A percentile compares a stretch with the other conserved stretches of the same genome.
These are phyloP conservation scores for Hypoxylon fragiforme DNA, from an alignment of 495 filamentous ascomycete species.

Conservation along the genomic window DNA sequence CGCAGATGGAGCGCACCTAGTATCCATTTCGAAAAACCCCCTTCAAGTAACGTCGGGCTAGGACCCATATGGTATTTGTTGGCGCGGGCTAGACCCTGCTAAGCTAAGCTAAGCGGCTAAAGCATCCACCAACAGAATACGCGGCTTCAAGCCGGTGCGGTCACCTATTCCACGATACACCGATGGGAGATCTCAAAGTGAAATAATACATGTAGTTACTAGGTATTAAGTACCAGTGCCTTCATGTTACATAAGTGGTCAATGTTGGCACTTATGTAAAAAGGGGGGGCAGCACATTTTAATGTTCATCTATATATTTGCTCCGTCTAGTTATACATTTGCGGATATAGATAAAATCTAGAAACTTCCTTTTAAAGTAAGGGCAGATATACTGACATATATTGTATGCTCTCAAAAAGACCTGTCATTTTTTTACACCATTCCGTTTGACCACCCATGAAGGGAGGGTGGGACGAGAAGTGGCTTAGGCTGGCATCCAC, in stretches of 20 bases:
- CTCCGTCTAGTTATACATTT: too few relatives aligned
- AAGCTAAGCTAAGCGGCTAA: constrained; percentile 21
- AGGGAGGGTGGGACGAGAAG: constrained; percentile 17
- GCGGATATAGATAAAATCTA: background rate
- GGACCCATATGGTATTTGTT: constrained; percentile 24
- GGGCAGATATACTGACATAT: background rate
- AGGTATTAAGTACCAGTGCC: too few relatives aligned
- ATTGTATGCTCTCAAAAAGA: constrained; percentile 17
- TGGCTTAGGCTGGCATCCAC: constrained; percentile 23
- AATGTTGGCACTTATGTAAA: too few relatives aligned
- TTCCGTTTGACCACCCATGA: constrained; percentile 9
- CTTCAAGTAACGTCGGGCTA: constrained; percentile 15
- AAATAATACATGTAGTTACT: constrained; percentile 1
- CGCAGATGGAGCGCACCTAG: constrained; percentile 3
- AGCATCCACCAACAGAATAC: constrained; percentile 2
- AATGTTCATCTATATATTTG: too few relatives aligned
- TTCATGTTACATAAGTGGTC: too few relatives aligned
- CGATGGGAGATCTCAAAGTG: background rate
- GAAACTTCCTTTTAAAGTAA: background rate
- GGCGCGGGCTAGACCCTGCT: constrained; percentile 21
- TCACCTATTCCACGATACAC: constrained; percentile 23
- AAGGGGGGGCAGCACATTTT: too few relatives aligned
- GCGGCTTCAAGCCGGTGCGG: constrained; percentile 1
- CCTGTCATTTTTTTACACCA: constrained; percentile 16
- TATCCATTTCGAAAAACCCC: constrained; percentile 7